Conservation (phyloP, 768 basidiomycete species). For the Trametes cingulata region DNA sequence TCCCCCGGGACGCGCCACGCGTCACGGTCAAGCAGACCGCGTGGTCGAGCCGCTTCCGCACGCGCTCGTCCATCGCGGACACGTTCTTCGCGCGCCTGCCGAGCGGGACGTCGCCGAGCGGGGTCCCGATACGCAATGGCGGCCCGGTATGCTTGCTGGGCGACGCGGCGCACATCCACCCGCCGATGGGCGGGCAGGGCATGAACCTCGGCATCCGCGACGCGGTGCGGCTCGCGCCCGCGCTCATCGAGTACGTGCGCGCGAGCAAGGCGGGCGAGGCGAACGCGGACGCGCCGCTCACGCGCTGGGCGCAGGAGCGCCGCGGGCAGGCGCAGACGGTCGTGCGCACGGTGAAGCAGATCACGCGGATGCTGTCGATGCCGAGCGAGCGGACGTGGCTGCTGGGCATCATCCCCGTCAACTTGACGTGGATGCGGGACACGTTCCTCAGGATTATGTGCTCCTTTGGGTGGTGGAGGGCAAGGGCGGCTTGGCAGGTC, state of each 20-base stretch:
- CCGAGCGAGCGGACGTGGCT: constrained; percentile 24
- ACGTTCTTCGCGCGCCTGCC: constrained; percentile 36
- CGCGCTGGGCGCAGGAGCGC: constrained; percentile 38
- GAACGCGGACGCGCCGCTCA: constrained; percentile 36
- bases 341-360: constrained; percentile 42
- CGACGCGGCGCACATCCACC: constrained; percentile 55
- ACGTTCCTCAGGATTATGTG: constrained; percentile 28
- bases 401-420: constrained; percentile 28
- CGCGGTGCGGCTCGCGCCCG: constrained; percentile 47
- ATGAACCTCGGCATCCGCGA: constrained; percentile 64
- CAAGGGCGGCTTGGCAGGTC: constrained; percentile 27
- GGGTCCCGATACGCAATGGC: neutral
- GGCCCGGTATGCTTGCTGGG: constrained; percentile 37
- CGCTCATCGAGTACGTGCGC: constrained; percentile 39
- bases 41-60: constrained; percentile 51
- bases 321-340: constrained; percentile 42
- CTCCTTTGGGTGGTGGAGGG: constrained; percentile 24
- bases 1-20: constrained; percentile 36
- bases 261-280: constrained; percentile 7
- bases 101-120: neutral
- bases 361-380: constrained; percentile 30
- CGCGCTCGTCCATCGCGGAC: constrained; percentile 46
- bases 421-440: constrained; percentile 29
- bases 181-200: constrained; percentile 56
- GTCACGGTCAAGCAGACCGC: constrained; percentile 38